Evolutionary conservation across 2,329 filamentous ascomycete genomes (phyloP).

Genomic region (Cytospora schulzeri): DNA sequence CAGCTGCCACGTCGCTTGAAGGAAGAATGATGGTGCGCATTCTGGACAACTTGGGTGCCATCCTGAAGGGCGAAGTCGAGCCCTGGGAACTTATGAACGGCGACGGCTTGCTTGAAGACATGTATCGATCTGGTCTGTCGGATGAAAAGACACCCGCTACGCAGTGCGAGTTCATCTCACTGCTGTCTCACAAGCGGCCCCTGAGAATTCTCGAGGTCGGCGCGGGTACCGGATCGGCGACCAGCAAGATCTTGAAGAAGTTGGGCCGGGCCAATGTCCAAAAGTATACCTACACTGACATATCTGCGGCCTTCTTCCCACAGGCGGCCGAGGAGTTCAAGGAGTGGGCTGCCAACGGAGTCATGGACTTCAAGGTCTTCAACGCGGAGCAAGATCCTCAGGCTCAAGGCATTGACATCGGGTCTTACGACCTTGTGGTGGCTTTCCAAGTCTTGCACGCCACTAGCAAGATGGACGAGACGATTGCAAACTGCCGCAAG

Average conservation of each 20-base stretch:
- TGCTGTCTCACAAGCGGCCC: conserved; percentile 9
- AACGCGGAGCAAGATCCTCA: conserved; percentile 35
- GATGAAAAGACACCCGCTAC: conserved; percentile 8
- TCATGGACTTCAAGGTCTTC: conserved; percentile 27
- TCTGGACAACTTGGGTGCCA: not conserved
- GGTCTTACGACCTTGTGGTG: conserved; percentile 37
- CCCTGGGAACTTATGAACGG: conserved; percentile 13
- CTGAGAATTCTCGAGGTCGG: conserved; percentile 13
- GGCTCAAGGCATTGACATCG: conserved; percentile 36
- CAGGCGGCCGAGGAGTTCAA: conserved; percentile 29
- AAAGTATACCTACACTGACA: conserved; percentile 31
- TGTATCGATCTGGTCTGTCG: conserved; percentile 9
- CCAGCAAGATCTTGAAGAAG: conserved; percentile 8
- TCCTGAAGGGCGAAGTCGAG: conserved; percentile 2
- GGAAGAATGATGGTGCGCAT: conserved; percentile 6
- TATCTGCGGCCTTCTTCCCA: conserved; percentile 31
- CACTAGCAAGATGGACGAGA: conserved; percentile 30
- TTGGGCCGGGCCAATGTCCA: not conserved
- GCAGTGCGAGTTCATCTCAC: conserved; percentile 10
- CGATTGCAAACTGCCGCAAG: conserved; percentile 33
- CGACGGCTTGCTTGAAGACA: conserved; percentile 12
- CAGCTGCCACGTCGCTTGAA: not conserved
- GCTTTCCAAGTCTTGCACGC: conserved; percentile 37
- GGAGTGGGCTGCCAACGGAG: conserved; percentile 32
- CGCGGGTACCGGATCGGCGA: conserved; percentile 11